phyloP scores from a whole-genome alignment of 805 yeast genomes.

The Dipodascus albidus region DNA sequence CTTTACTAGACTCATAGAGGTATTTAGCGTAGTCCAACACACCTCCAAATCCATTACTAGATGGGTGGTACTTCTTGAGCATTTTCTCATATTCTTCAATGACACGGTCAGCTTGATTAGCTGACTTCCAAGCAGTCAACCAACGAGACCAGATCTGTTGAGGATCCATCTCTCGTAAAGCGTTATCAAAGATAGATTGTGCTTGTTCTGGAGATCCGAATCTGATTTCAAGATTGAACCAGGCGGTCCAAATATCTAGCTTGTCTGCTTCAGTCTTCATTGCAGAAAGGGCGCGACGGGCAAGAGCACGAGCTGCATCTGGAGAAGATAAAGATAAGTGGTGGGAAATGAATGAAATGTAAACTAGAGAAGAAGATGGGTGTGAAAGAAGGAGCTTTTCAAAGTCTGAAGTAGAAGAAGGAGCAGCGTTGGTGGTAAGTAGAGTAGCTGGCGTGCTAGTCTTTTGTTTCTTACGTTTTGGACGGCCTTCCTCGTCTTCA shows the following conservation, averaged over 20 bases:
- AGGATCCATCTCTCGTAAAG: conserved; percentile 89
- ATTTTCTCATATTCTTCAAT: conserved; percentile 51
- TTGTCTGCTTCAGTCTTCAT: conserved; percentile 92
- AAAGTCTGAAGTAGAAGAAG: conserved; percentile 84
- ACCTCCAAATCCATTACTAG: conserved; percentile 49
- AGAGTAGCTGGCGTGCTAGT: conserved; percentile 55
- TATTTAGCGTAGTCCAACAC: conserved; percentile 81
- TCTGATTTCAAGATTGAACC: conserved; percentile 84
- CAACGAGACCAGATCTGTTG: conserved; percentile 69
- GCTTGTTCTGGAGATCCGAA: conserved; percentile 81
- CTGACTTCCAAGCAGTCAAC: conserved; percentile 59
- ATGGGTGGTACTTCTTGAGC: conserved; percentile 56
- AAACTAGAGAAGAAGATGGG: conserved; percentile 84
- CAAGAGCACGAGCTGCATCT: conserved; percentile 90
- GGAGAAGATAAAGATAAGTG: conserved; percentile 88
- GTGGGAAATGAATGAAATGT: conserved; percentile 99
- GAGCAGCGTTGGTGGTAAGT: conserved; percentile 61
- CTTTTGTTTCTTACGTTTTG: conserved; percentile 36
- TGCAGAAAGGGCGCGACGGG: conserved; percentile 81
- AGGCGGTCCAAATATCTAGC: conserved; percentile 90
- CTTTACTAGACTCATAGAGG: conserved; percentile 45
- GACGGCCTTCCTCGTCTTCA: conserved; percentile 39
- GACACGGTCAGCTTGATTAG: conserved; percentile 66
- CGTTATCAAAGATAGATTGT: conserved; percentile 68
- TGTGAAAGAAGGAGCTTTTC: conserved; percentile 86